phyloP scores from a whole-genome alignment of 805 yeast genomes.

The Phaffomyces antillensis region DNA sequence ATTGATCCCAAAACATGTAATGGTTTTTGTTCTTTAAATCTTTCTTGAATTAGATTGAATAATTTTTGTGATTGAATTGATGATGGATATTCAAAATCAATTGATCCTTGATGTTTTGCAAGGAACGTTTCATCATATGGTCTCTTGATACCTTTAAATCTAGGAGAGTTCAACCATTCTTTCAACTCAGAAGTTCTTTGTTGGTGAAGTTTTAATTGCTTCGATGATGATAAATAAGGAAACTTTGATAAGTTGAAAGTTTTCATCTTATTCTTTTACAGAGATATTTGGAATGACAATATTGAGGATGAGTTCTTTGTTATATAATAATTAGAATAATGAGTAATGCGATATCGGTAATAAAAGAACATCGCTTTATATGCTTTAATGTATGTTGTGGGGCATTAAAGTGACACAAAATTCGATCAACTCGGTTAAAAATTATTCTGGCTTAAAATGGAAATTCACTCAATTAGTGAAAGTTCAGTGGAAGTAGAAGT shows the following conservation, averaged over 20 bases:
- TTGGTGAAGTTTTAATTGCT: conserved; percentile 11
- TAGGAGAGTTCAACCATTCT: conserved; percentile 43
- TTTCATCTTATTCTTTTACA: too few relatives aligned
- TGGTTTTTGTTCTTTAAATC: conserved; percentile 36
- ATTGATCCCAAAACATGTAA: conserved; percentile 53
- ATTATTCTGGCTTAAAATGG: too few relatives aligned
- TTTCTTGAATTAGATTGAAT: conserved; percentile 35
- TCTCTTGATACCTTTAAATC: conserved; percentile 41
- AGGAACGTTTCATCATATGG: conserved; percentile 48
- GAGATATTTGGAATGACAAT: too few relatives aligned
- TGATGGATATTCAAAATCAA: conserved; percentile 35
- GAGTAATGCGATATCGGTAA: too few relatives aligned
- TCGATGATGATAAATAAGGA: conserved; percentile 17
- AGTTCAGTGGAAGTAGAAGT: too few relatives aligned
- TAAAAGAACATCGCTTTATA: too few relatives aligned
- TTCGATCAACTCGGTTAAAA: too few relatives aligned
- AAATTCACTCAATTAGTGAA: too few relatives aligned
- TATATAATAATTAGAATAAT: too few relatives aligned
- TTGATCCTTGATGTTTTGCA: conserved; percentile 45
- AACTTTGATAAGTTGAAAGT: conserved; percentile 10
- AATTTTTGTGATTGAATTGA: conserved; percentile 48
- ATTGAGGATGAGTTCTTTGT: too few relatives aligned
- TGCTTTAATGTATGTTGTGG: too few relatives aligned
- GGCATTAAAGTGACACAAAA: too few relatives aligned
- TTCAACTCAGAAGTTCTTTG: conserved; percentile 31